Evolutionary conservation across 768 basidiomycete genomes (phyloP), one percentile per base, ranked within the genome.

Genomic region (Lyophyllum atratum): DNA sequence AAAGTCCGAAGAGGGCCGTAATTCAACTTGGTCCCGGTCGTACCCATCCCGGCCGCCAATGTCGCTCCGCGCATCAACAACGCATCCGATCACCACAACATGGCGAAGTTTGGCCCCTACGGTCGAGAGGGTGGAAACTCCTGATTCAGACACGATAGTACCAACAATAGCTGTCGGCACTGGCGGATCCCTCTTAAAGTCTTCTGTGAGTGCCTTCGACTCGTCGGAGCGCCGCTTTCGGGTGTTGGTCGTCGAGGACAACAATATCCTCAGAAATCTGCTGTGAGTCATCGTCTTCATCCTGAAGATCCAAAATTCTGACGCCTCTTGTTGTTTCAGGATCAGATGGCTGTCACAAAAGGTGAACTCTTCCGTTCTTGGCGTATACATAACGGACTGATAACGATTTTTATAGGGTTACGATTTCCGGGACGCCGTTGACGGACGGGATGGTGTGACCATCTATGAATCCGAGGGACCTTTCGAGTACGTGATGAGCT

Each of bases 241-340:
- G 52, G 86, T 95, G 5, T 75, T 97, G 39, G 86, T 96, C 1
- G 90, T 96, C 1, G 95, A 97, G 71, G 95, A 98, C 65, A 97
- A 97, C 68, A 81, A 70, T 55, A 89, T 98, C 54, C 83, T 97
- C 56, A 85, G 93, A 50, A 85, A 83, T 65, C 77, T 97, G 24
- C 79, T 97, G 85, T 93, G 72, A 63, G 91, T 78, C n/a, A 58
- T 54, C 15, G 50, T 57, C n/a, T n/a, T 14, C 17, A 19, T 56
- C 9, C 62, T 51, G 37, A 17, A 56, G 51, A 21, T 46, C 59
- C 51, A 28, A 34, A 66, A 28, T 54, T 21, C 37, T 29, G 48
- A 25, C 49, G 14, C 40, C 47, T 11, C 26, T 49, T 29, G 11
- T 1, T 28, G 37, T 7, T 34, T 15, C 59, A 75, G 76, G 72